Evolutionary conservation across 2,329 filamentous ascomycete species (phyloP), one percentile per base, ranked within the genome.

Genomic region (Ceratocystiopsis sp.): DNA sequence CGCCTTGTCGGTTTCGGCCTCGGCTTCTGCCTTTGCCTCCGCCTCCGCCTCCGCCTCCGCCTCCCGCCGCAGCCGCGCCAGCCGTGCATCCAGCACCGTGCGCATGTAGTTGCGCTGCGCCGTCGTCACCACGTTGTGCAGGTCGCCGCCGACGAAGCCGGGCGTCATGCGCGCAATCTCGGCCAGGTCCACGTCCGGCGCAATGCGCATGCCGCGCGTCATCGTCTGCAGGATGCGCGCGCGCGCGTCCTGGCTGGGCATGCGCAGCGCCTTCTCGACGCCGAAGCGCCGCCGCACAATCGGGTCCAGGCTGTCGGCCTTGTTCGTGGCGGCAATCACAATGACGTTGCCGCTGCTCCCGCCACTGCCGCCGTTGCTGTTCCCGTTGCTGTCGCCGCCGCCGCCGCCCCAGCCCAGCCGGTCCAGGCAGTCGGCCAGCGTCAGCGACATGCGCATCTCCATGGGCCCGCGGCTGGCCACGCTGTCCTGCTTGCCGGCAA

Each of bases 111-210:
- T 42, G 21, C 37, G 42, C 25, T 39, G 36, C 3, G 69, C 71
- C 1, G 60, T 51, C 2, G 61, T 62, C 39, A 73, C 63, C n/a
- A 78, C 62, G 46, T 66, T 80, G 48, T 82, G 76, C 4, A 98
- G 64, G 64, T 98, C 91, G 7, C 84, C 84, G 12, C 87, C 89
- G 0, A 98, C 89, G 51, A 91, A 98, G 1, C 91, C 91, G 7
- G 91, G 84, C 0, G 89, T 96, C 52, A 79, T 69, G 53, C 84
- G 87, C 7, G 89, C 86, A 4, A 98, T 65, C 15, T 71, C 64
- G 21, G 64, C 63, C 51, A 89, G 82, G 55, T 93, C 75, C 17
- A 96, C 73, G 47, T 86, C 77, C 4, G 72, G 67, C 1, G 74
- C 67, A 9, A 93, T 58, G 0, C 64, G 64, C 50, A 78, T 70